phyloP scores from a whole-genome alignment of 768 basidiomycete species.

The Boletellus emodensis region DNA sequence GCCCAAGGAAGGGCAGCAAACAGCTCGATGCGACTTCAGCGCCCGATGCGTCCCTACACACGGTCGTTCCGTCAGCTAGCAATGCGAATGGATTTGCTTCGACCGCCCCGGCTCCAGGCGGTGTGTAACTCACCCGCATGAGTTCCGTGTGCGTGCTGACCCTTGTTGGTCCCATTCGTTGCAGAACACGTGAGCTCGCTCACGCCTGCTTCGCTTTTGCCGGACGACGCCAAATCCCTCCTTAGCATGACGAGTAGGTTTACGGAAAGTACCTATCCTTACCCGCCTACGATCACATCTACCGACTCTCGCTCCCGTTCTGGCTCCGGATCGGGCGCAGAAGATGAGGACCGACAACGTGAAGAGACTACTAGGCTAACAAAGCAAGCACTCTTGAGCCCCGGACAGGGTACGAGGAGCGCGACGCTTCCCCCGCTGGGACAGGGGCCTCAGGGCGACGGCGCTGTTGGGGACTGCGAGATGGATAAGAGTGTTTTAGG shows the following conservation, averaged over 20 bases:
- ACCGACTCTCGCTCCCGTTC: constrained; percentile 18
- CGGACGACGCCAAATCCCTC: constrained; percentile 27
- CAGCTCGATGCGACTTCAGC: neutral
- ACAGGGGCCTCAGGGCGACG: constrained; percentile 1
- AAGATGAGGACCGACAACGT: constrained; percentile 21
- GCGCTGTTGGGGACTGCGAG: constrained; percentile 22
- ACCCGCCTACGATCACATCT: constrained; percentile 18
- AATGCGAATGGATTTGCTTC: constrained; percentile 3
- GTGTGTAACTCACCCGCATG: constrained; percentile 17
- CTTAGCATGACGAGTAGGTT: constrained; percentile 27
- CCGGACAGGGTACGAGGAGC: constrained; percentile 23
- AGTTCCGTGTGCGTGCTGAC: constrained; percentile 10
- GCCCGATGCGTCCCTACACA: constrained; percentile 1
- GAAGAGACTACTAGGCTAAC: constrained; percentile 22
- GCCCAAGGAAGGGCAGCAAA: constrained; percentile 5
- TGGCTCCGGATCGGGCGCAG: constrained; percentile 16
- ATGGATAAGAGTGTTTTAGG: constrained; percentile 74
- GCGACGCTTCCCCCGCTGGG: constrained; percentile 32
- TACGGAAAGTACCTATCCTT: constrained; percentile 27
- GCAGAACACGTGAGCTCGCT: constrained; percentile 16
- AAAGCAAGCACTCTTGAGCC: constrained; percentile 20
- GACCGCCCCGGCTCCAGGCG: constrained; percentile 13
- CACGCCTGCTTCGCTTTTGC: constrained; percentile 15
- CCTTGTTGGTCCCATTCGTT: neutral
- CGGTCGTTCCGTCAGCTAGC: constrained; percentile 4